Percentiles rank a stretch among this genome's conserved stretches.
Evolutionary conservation across 768 basidiomycete species (phyloP).

Genomic region (Leccinum barrowsii): DNA sequence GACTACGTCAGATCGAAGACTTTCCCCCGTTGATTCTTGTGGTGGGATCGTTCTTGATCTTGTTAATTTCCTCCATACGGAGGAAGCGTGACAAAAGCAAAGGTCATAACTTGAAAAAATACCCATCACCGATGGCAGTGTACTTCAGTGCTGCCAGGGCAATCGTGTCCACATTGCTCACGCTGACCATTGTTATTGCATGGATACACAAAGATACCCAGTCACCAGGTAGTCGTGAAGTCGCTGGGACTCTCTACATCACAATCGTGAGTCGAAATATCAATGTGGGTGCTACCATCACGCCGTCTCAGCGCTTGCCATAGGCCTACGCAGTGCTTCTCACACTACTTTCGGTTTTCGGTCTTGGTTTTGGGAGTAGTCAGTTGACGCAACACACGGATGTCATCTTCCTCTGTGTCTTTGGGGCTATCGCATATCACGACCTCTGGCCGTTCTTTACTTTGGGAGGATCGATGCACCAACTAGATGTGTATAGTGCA

Average conservation of each 20-base stretch:
- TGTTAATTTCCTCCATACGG: too few relatives aligned
- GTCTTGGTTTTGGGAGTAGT: background rate
- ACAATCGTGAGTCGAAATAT: constrained; percentile 1
- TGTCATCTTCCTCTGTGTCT: constrained; percentile 1
- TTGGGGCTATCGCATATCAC: background rate
- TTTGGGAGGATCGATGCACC: background rate
- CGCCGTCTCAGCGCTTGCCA: background rate
- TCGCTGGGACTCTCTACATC: background rate
- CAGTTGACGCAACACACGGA: constrained; percentile 16
- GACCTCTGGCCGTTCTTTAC: constrained; percentile 11
- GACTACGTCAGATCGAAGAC: too few relatives aligned
- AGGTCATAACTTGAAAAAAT: background rate
- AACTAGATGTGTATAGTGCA: background rate
- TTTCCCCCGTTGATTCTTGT: too few relatives aligned
- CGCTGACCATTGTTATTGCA: background rate
- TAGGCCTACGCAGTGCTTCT: constrained; percentile 8
- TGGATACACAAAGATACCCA: background rate
- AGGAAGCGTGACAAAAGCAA: background rate
- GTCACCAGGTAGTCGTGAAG: background rate
- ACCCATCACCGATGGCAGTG: background rate
- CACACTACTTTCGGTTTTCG: background rate
- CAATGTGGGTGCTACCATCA: background rate
- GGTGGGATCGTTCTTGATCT: too few relatives aligned
- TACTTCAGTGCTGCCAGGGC: background rate
- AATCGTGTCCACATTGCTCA: background rate